Conservation (phyloP, 2,329 filamentous ascomycete species). For the Fusarium bulbicola region DNA sequence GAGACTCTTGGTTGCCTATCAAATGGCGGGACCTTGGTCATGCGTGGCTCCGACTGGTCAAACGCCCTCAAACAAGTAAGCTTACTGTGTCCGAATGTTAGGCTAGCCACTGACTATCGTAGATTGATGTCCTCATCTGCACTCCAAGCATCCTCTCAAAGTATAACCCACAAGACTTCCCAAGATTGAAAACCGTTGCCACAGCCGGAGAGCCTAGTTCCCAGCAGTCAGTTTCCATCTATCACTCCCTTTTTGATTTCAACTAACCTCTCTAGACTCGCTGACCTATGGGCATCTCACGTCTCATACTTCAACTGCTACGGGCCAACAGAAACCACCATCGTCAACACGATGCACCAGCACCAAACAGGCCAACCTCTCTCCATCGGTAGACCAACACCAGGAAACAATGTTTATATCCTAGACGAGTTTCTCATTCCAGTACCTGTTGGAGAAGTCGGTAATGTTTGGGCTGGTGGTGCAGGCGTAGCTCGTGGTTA, state of each 20-base stretch:
- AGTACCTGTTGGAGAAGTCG: slow-evolving; percentile 57
- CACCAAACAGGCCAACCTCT: slow-evolving; percentile 54
- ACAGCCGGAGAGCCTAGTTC: slow-evolving; percentile 64
- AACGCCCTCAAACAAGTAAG: slow-evolving; percentile 55
- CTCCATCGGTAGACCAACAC: slow-evolving; percentile 63
- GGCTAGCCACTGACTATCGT: background rate
- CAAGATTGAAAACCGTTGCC: slow-evolving; percentile 61
- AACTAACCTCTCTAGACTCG: slow-evolving; percentile 47
- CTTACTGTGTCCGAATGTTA: rapidly evolving
- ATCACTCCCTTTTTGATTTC: rapidly evolving
- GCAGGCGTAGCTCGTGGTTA: slow-evolving; percentile 63
- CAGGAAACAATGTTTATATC: slow-evolving; percentile 66
- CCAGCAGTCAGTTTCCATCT: slow-evolving; percentile 47
- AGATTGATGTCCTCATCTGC: slow-evolving; percentile 64
- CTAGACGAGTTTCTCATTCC: slow-evolving; percentile 57
- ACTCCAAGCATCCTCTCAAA: slow-evolving; percentile 65
- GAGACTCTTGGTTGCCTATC: slow-evolving; percentile 64
- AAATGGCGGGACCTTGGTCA: slow-evolving; percentile 64
- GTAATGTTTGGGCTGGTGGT: slow-evolving; percentile 66
- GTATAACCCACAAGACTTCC: slow-evolving; percentile 55
- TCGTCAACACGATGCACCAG: slow-evolving; percentile 62
- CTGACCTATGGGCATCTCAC: slow-evolving; percentile 62
- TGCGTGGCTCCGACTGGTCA: slow-evolving; percentile 61
- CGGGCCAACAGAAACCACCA: slow-evolving; percentile 68
- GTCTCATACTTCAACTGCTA: slow-evolving; percentile 64